Base-by-base conservation (phyloP, 495 filamentous ascomycete genomes). In the Penicillium silybi region DNA sequence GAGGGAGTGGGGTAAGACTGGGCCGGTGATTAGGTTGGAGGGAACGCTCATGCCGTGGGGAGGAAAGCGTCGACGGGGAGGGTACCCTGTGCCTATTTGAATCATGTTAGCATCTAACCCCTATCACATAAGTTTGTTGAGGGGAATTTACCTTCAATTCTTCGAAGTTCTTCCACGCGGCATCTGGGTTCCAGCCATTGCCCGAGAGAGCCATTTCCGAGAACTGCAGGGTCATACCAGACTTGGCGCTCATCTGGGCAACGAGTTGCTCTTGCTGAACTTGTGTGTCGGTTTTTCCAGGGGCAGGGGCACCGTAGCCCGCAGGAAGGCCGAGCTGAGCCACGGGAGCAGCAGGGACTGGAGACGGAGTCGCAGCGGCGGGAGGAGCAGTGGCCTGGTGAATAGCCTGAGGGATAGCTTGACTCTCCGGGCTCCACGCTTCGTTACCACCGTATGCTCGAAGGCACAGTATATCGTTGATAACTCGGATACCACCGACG, bases 391-490 rank as follows among this genome's bases (percentile, higher is more conserved):
- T 43, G 11, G 38, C 50, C 46, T 59, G 57, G 29, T 44, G 55
- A 13, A 54, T 27, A 16, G 50, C 37, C 49, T 66, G 40, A 19
- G 63, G 42, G 61, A 57, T 50, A 52, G 54, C 71, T 50, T 61
- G 56, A 68, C 68, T 60, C 54, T 78, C 76, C 46, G 74, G 70
- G 41, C 70, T 69, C 79, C 82, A 87, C 23, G 82, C 81, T 27
- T 80, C 75, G 27, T 71, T 63, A 29, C 85, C 85, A 26, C 85
- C 83, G 54, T 80, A 87, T 1, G 82, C 77, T 40, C 87, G 80
- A 22, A 95, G 66, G 18, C 81, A 80, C 41, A 95, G 75, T 59
- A 89, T 81, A 66, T 97, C 92, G 63, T 78, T 90, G 46, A 91
- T 75, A 17, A 97, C 88, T 37, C 91, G 79, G 37, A 96, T 82